phyloP scores from a whole-genome alignment of 768 basidiomycete genomes.

The Tephrocybe rancida region DNA sequence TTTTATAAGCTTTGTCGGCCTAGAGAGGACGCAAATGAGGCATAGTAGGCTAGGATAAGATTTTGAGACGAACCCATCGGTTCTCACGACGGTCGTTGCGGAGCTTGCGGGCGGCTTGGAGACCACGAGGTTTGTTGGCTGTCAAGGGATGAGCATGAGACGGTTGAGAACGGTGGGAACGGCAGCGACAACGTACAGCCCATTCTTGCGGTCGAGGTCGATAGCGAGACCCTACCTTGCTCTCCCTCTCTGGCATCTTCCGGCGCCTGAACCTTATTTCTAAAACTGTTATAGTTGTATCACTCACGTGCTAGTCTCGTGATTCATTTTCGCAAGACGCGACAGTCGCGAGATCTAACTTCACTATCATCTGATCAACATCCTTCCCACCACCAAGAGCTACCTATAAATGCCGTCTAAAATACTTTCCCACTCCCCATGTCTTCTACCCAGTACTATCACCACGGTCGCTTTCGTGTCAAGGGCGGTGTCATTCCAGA shows the following conservation, averaged over 20 bases:
- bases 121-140: constrained; percentile 99
- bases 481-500: constrained; percentile 56
- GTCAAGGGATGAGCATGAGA: constrained; percentile 15
- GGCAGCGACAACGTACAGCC: constrained; percentile 66
- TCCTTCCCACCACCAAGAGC: too few relatives aligned
- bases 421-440: neutral
- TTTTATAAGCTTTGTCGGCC: constrained; percentile 99
- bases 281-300: constrained; percentile 40
- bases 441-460: constrained; percentile 43
- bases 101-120: constrained; percentile 98
- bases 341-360: too few relatives aligned
- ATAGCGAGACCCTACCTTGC: constrained; percentile 26
- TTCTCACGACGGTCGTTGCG: constrained; percentile 92
- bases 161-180: constrained; percentile 15
- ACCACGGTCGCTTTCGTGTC: constrained; percentile 55
- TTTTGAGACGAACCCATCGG: constrained; percentile 79
- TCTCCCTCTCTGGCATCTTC: constrained; percentile 25
- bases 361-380: too few relatives aligned
- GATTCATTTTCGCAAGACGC: constrained; percentile 7
- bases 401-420: neutral
- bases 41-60: neutral
- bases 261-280: constrained; percentile 47
- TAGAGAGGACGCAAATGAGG: constrained; percentile 30
- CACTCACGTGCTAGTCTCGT: constrained; percentile 9
- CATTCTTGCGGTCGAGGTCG: constrained; percentile 72